phyloP scores from a whole-genome alignment of 768 basidiomycete genomes.

The Lyophyllum atratum region DNA sequence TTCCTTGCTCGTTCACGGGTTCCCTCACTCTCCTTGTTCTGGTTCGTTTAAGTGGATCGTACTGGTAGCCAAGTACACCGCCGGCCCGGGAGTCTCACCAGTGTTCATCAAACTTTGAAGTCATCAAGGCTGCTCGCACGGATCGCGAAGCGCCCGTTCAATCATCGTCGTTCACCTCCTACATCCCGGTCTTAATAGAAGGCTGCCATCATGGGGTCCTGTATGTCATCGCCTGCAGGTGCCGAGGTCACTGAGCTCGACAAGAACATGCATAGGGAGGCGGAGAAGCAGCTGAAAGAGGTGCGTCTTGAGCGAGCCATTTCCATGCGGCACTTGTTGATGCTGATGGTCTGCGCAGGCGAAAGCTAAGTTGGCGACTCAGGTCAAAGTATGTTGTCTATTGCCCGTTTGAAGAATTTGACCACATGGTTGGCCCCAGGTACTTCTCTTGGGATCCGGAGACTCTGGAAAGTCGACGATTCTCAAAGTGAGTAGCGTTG shows the following conservation, averaged over 20 bases:
- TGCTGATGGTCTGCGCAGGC: slow-evolving; percentile 47
- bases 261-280: slow-evolving; percentile 63
- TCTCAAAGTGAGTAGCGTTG: slow-evolving; percentile 62
- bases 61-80: too few species aligned
- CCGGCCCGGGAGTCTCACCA: not conserved
- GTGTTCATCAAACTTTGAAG: not conserved
- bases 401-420: not conserved
- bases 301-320: slow-evolving; percentile 36
- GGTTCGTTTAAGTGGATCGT: not conserved
- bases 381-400: slow-evolving; percentile 66
- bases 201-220: slow-evolving; percentile 66
- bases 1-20: not conserved
- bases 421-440: slow-evolving; percentile 38
- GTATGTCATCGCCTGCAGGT: slow-evolving; percentile 62
- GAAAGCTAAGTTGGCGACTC: slow-evolving; percentile 65
- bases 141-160: slow-evolving; percentile 2
- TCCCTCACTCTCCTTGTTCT: not conserved
- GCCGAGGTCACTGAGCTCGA: slow-evolving; percentile 72
- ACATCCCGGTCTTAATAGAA: not conserved
- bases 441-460: slow-evolving; percentile 88
- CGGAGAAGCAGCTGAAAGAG: slow-evolving; percentile 78
- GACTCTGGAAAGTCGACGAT: slow-evolving; percentile 94
- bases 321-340: not conserved
- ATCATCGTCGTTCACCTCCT: not conserved
- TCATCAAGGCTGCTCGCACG: too few species aligned